Percentiles rank a stretch among this genome's conserved stretches.
These are phyloP conservation scores for Aspergillus nomiae DNA, from an alignment of 2,329 filamentous ascomycete genomes.

Conservation along the genomic window DNA sequence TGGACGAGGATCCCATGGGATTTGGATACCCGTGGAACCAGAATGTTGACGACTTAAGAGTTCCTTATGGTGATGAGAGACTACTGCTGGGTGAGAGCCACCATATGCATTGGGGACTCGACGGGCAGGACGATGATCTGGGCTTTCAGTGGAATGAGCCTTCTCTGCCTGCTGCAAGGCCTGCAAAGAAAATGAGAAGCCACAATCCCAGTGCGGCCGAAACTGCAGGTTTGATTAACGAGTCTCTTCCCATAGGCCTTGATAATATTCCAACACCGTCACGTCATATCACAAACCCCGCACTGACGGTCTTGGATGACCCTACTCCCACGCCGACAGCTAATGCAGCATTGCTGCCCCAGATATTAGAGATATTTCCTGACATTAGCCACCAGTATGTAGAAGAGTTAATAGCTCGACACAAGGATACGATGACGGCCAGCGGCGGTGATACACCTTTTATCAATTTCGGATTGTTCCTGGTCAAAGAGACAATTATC, in stretches of 20 bases:
- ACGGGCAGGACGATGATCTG: background rate
- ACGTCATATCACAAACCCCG: background rate
- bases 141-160: background rate
- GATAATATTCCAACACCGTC: background rate
- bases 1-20: background rate
- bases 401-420: constrained; percentile 34
- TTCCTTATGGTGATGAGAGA: background rate
- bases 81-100: constrained; percentile 6
- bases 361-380: constrained; percentile 50
- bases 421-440: constrained; percentile 6
- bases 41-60: background rate
- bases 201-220: background rate
- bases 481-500: constrained; percentile 38
- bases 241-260: constrained; percentile 5
- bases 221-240: constrained; percentile 4
- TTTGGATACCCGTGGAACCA: background rate
- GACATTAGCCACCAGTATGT: constrained; percentile 50
- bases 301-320: background rate
- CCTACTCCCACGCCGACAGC: background rate
- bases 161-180: background rate
- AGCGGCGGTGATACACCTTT: background rate
- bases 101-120: constrained; percentile 2
- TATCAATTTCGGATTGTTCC: background rate
- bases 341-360: constrained; percentile 29
- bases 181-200: constrained; percentile 5